Evolutionary conservation across 768 basidiomycete genomes (phyloP), one percentile per base, ranked within the genome.

Genomic region (Lentinula edodes): DNA sequence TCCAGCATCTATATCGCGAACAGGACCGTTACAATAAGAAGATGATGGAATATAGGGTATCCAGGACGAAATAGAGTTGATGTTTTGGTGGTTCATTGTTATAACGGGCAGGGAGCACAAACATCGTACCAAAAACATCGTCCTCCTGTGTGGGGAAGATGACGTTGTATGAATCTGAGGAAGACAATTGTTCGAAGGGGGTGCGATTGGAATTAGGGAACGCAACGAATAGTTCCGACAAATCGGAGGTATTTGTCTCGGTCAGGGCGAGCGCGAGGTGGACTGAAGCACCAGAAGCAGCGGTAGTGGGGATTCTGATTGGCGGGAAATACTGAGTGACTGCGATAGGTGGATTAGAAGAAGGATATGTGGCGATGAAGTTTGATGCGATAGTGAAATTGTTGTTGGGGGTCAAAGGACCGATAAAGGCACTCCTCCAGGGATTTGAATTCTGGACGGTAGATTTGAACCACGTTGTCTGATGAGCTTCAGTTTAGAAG

Each of bases 401-500:
- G 62, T 80, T 75, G 63, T 64, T 64, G 70, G 79, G 75, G 67
- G 61, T 70, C 34, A 78, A 70, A 57, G 76, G 74, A 39, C 74
- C 76, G 3, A 48, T 45, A 67, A 85, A 84, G 5, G 85, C 73
- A 3, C 80, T 77, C 54, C 80, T 82, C 86, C 86, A 89, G 1
- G 83, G 76, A 43, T 79, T 76, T 28, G 72, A 69, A 48, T 80
- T 73, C 62, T 74, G 72, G 42, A 83, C 78, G 15, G 81, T 76
- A 1, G 79, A 78, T 62, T 77, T 74, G 42, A 89, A 71, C 86
- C 86, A 90, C 1, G 80, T 74, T 18, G 84, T 78, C 59, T 89
- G 88, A 41, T 86, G 80, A 20, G 86, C 78, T 66, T 90, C 86
- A 59, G 79, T 81, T n/a, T 79, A 75, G 41, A 82, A 72, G 67